phyloP scores from a whole-genome alignment of 192 early-diverging fungal species.

The Coemansia sp. region DNA sequence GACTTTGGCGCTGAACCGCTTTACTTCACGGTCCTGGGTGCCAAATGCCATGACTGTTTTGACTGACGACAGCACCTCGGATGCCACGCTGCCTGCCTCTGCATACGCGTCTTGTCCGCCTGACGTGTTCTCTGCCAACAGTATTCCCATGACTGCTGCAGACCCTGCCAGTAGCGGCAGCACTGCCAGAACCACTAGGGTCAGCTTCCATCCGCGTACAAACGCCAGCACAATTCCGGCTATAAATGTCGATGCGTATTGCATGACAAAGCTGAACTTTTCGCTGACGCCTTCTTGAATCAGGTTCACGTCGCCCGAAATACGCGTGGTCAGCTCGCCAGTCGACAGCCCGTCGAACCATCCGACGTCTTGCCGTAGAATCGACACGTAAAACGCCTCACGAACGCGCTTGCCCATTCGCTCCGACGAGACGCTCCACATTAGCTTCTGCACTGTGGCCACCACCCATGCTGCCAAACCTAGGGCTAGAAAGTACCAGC shows the following conservation, averaged over 20 bases:
- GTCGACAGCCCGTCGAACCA: slow-evolving; percentile 82
- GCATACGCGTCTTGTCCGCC: slow-evolving; percentile 72
- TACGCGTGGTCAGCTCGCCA: slow-evolving; percentile 82
- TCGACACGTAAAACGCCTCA: slow-evolving; percentile 67
- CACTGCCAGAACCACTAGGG: slow-evolving; percentile 76
- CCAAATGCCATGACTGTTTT: slow-evolving; percentile 89
- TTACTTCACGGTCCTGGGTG: slow-evolving; percentile 67
- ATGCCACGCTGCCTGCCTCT: slow-evolving; percentile 78
- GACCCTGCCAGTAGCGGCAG: slow-evolving; percentile 69
- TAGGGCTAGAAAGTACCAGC: slow-evolving; percentile 43
- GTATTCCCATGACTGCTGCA: slow-evolving; percentile 59
- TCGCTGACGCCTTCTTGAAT: slow-evolving; percentile 88
- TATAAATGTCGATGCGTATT: slow-evolving; percentile 66
- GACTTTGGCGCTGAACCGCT: slow-evolving; percentile 63
- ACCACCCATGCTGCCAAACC: slow-evolving; percentile 25
- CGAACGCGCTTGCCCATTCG: slow-evolving; percentile 72
- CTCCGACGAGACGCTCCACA: slow-evolving; percentile 50
- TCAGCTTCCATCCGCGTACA: slow-evolving; percentile 74
- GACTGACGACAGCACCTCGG: slow-evolving; percentile 79
- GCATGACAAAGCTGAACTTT: slow-evolving; percentile 74
- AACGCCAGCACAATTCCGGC: slow-evolving; percentile 79
- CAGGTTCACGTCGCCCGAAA: slow-evolving; percentile 80
- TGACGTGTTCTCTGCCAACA: slow-evolving; percentile 49
- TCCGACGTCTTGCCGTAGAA: slow-evolving; percentile 82
- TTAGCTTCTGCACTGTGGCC: slow-evolving; percentile 18